Conservation (phyloP, 805 yeast species). For the Pichia deserticola region DNA sequence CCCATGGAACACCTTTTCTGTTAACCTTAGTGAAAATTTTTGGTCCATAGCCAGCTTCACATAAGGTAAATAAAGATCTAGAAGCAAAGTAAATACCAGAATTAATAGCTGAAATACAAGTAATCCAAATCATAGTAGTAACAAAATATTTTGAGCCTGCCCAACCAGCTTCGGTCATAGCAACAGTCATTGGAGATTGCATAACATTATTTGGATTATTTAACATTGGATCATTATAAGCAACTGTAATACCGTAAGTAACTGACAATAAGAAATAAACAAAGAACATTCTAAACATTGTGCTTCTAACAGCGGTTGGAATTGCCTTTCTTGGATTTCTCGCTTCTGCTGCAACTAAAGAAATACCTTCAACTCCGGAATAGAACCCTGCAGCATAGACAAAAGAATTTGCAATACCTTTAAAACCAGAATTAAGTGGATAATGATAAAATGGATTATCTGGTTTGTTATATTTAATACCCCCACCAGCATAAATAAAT, state of each 20-base stretch:
- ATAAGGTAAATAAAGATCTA: slow-evolving; percentile 57
- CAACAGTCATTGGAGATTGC: slow-evolving; percentile 42
- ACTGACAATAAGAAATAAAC: slow-evolving; percentile 45
- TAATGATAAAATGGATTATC: slow-evolving; percentile 30
- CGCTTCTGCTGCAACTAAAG: slow-evolving; percentile 55
- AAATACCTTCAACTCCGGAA: slow-evolving; percentile 22
- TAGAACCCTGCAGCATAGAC: slow-evolving; percentile 20
- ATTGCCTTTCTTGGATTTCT: slow-evolving; percentile 51
- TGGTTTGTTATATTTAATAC: slow-evolving; percentile 27
- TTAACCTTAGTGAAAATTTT: slow-evolving; percentile 42
- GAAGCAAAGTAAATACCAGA: slow-evolving; percentile 64
- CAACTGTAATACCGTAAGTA: slow-evolving; percentile 53
- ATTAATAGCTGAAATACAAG: slow-evolving; percentile 63
- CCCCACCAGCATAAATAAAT: slow-evolving; percentile 39
- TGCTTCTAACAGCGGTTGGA: slow-evolving; percentile 52
- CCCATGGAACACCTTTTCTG: slow-evolving; percentile 56
- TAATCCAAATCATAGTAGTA: slow-evolving; percentile 55
- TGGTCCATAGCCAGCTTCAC: slow-evolving; percentile 44
- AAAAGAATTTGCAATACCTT: slow-evolving; percentile 20
- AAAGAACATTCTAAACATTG: slow-evolving; percentile 50
- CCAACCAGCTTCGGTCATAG: slow-evolving; percentile 45
- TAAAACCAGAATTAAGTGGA: slow-evolving; percentile 24
- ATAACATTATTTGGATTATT: slow-evolving; percentile 32
- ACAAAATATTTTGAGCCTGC: slow-evolving; percentile 43
- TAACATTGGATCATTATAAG: slow-evolving; percentile 45